phyloP scores from a whole-genome alignment of 305 asterid species.

The Ajuga reptans region DNA sequence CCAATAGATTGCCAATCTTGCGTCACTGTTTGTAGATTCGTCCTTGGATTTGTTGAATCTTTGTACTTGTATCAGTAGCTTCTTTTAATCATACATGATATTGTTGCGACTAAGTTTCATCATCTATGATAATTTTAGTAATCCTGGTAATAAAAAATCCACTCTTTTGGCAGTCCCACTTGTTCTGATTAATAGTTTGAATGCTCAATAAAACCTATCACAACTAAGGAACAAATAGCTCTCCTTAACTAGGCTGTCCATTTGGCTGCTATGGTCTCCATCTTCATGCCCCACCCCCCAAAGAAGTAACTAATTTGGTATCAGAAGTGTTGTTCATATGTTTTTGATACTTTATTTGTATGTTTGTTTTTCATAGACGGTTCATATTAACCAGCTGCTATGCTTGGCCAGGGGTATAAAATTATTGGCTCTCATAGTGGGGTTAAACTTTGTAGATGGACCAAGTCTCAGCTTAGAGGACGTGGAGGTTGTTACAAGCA shows the following conservation, averaged over 20 bases:
- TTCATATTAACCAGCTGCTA: slow-evolving; percentile 19
- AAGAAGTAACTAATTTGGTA: background rate
- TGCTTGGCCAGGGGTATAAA: slow-evolving; percentile 72
- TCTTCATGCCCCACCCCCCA: background rate
- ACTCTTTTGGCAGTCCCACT: background rate
- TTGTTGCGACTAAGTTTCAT: background rate
- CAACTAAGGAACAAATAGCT: background rate
- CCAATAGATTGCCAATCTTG: background rate
- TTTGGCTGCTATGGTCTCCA: background rate
- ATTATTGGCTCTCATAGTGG: slow-evolving; percentile 93
- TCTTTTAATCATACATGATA: background rate
- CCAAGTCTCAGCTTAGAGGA: slow-evolving; percentile 92
- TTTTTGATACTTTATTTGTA: background rate
- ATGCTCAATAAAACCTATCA: background rate
- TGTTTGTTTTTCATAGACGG: background rate
- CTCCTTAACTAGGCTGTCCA: background rate
- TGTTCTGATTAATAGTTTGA: background rate
- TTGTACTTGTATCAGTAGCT: background rate
- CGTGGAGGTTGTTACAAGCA: slow-evolving; percentile 98
- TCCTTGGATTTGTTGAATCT: background rate
- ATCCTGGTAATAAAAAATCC: background rate
- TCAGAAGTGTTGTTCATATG: background rate
- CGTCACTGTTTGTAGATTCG: background rate
- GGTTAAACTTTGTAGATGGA: slow-evolving; percentile 94
- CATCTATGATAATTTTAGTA: background rate